Conservation (phyloP, 2,329 filamentous ascomycete species). For the Harringtonia lauricola region DNA sequence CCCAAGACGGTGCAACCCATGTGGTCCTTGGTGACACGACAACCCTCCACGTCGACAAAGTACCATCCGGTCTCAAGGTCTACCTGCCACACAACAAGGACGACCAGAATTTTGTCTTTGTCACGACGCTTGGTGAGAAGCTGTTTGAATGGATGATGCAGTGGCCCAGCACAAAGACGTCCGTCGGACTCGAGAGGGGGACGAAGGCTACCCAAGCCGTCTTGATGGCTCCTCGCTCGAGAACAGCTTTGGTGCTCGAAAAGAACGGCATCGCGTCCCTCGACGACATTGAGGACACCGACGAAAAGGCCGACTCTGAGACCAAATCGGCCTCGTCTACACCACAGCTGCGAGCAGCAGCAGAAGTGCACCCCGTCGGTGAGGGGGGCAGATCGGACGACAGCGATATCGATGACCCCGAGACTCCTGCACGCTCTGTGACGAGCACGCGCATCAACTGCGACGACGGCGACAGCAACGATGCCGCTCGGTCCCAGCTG, state of each 20-base stretch:
- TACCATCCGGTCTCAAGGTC: constrained; percentile 11
- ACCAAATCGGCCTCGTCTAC: too few relatives aligned
- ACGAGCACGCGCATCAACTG: background rate
- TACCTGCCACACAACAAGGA: constrained; percentile 20
- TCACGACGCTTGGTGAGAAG: constrained; percentile 14
- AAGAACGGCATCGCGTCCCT: constrained; percentile 9
- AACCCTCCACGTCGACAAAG: constrained; percentile 18
- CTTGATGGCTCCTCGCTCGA: background rate
- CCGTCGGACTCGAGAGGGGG: too few relatives aligned
- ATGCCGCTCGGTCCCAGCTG: background rate
- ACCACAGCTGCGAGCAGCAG: too few relatives aligned
- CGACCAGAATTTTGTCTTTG: constrained; percentile 19
- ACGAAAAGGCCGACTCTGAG: background rate
- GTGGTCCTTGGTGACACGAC: constrained; percentile 11
- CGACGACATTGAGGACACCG: background rate
- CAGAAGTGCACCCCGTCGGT: too few relatives aligned
- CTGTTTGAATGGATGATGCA: constrained; percentile 26
- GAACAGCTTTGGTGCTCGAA: constrained; percentile 6
- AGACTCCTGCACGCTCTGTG: background rate
- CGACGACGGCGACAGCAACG: background rate
- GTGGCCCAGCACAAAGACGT: too few relatives aligned
- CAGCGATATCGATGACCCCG: too few relatives aligned
- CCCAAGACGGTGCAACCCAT: constrained; percentile 14
- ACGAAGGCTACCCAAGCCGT: constrained; percentile 3
- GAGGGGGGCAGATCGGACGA: too few relatives aligned